Base-by-base conservation (phyloP, 495 filamentous ascomycete genomes). In the Cercophora newfieldiana region DNA sequence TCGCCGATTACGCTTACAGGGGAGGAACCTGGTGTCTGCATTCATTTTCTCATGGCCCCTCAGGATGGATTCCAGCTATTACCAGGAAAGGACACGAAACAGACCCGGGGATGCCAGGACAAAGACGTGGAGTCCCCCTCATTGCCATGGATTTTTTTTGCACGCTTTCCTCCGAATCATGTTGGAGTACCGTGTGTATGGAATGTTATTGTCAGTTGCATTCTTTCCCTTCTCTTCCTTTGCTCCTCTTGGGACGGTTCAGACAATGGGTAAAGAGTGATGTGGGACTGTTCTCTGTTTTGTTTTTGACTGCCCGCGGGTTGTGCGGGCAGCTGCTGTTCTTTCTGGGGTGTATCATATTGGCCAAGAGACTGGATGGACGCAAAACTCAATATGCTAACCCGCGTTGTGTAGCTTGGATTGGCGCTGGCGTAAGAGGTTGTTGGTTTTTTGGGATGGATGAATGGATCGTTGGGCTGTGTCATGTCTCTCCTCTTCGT, bases 121-220 rank as follows among this genome's bases (percentile, higher is more conserved):
- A 55, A 26, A n/a, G 8, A 25, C 37, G 12, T 8, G 37, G 37
- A 44, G n/a, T n/a, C 37, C 2, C 12, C 2, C 3, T 6, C 37
- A 44, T 14, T 44, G 10, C 37, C 37, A 14, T 14, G 37, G 37
- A 44, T 2, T 44, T 14, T 2, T 44, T 14, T 14, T 14, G 10
- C 37, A 44, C 18, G 37, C 37, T 44, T 16, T 14, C 2, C 37
- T 14, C 2, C 4, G 18, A 5, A 14, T 14, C 8, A 26, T 26
- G 26, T 18, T 55, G 22, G 21, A 5, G 21, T 18, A 12, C 7
- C 19, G 25, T 44, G 37, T 44, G 37, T 19, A n/a, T 60, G 37
- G 37, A 37, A 60, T 48, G 25, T 60, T 21, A 60, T 48, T 60
- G 58, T 60, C 37, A 60, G 58, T 60, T 44, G 37, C 33, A 44